A percentile compares a stretch with the other conserved stretches of the same genome.
phyloP scores from a whole-genome alignment of 768 basidiomycete species.

The Pleurotus citrinopileatus region DNA sequence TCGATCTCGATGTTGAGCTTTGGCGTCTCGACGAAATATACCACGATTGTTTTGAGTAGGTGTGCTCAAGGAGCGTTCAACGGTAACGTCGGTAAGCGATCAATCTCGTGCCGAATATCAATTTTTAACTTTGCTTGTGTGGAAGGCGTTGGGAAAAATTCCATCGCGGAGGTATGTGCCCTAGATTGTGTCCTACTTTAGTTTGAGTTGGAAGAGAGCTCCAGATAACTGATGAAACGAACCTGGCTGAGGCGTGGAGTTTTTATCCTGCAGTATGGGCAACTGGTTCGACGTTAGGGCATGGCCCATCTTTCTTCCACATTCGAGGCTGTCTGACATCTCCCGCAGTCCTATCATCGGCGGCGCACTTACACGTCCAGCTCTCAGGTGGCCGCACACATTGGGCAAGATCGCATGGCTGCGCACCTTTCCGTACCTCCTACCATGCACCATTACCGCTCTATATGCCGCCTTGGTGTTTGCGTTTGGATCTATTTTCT shows the following conservation, averaged over 20 bases:
- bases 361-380: constrained; percentile 45
- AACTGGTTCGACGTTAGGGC: constrained; percentile 6
- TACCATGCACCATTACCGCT: constrained; percentile 50
- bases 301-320: not conserved
- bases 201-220: constrained; percentile 40
- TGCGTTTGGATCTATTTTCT: not conserved
- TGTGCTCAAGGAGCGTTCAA: constrained; percentile 6
- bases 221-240: constrained; percentile 39
- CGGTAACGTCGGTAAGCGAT: constrained; percentile 42
- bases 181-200: not conserved
- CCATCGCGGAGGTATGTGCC: constrained; percentile 2
- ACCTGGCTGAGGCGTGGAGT: constrained; percentile 28
- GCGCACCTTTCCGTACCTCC: constrained; percentile 44
- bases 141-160: constrained; percentile 5
- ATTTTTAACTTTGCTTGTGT: not conserved
- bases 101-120: constrained; percentile 35
- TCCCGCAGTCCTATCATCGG: constrained; percentile 42
- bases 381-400: constrained; percentile 42
- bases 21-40: constrained; percentile 29
- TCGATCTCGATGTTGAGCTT: constrained; percentile 29
- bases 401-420: constrained; percentile 45
- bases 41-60: not conserved
- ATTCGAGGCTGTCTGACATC: not conserved
- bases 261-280: constrained; percentile 10
- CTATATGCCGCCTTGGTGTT: constrained; percentile 31